Evolutionary conservation across 306 rosid species (phyloP).

Genomic region (Arachis hypogaea): DNA sequence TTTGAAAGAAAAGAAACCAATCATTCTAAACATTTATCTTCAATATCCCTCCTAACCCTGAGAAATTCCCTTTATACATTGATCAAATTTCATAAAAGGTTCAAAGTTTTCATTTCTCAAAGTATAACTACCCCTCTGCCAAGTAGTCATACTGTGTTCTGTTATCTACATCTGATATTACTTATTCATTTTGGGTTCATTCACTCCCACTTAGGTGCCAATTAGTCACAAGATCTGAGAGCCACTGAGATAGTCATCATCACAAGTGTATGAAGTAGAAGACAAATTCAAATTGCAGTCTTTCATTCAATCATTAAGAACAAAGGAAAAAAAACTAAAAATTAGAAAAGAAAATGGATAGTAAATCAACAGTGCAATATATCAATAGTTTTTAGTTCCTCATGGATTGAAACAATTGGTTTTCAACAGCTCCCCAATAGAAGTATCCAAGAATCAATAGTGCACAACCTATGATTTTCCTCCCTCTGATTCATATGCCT

Average conservation of each 20-base stretch:
- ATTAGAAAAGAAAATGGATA: background rate
- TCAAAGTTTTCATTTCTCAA: background rate
- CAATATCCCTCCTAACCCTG: background rate
- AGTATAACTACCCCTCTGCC: background rate
- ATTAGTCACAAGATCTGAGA: background rate
- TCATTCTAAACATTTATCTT: conserved; percentile 17
- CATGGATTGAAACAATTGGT: background rate
- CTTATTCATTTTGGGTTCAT: background rate
- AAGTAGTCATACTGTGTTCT: background rate
- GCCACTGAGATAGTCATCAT: background rate
- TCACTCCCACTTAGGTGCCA: conserved; percentile 8
- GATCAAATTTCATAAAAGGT: background rate
- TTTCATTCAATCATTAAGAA: background rate
- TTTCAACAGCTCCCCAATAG: conserved; percentile 5
- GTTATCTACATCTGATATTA: conserved; percentile 11
- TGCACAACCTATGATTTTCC: background rate
- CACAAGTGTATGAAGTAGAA: background rate
- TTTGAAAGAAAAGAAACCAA: background rate
- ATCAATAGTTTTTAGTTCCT: background rate
- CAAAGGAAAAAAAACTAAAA: background rate
- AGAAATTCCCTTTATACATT: background rate
- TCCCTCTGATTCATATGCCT: background rate
- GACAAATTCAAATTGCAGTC: background rate
- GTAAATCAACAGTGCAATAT: conserved; percentile 2
- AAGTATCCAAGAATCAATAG: conserved; percentile 1